Evolutionary conservation across 1,284 basidiomycete species (phyloP).

Genomic region (Trametes pubescens): DNA sequence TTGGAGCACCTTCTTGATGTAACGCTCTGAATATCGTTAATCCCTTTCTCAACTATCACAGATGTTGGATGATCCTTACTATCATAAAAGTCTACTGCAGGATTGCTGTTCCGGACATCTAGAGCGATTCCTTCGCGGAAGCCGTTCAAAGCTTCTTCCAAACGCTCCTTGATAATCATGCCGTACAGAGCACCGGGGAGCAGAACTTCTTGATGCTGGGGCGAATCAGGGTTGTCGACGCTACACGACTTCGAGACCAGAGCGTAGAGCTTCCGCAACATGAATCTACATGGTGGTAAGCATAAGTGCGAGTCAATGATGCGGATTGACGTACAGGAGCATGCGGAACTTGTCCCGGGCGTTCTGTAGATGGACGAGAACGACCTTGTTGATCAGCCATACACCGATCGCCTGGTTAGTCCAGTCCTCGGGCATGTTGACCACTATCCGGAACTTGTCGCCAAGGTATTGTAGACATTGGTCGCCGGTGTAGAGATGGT

Average conservation of each 20-base stretch:
- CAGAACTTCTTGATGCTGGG: constrained; percentile 98
- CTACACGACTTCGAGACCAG: constrained; percentile 92
- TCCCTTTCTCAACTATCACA: constrained; percentile 2
- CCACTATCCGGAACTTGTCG: constrained; percentile 95
- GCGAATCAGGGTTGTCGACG: constrained; percentile 98
- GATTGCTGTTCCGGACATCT: constrained; percentile 80
- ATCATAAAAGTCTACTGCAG: constrained; percentile 86
- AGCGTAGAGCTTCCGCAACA: constrained; percentile 96
- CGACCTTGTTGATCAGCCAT: constrained; percentile 87
- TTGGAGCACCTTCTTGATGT: constrained; percentile 81
- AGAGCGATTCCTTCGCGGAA: constrained; percentile 77
- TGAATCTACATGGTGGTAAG: constrained; percentile 70
- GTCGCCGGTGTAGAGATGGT: constrained; percentile 87
- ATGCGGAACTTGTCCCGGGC: constrained; percentile 97
- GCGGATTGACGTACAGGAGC: constrained; percentile 74
- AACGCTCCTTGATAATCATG: constrained; percentile 98
- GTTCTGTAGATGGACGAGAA: constrained; percentile 90
- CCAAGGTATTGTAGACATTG: constrained; percentile 98
- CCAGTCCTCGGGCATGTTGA: constrained; percentile 95
- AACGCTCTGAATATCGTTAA: constrained; percentile 63
- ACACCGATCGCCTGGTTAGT: constrained; percentile 84
- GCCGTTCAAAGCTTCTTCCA: constrained; percentile 89
- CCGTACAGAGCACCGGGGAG: constrained; percentile 94
- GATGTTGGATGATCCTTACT: constrained; percentile 55
- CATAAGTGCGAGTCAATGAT: not conserved